Evolutionary conservation across 1,139 yeast genomes (phyloP).

Genomic region (Yamadazyma kanchanaburiensis): DNA sequence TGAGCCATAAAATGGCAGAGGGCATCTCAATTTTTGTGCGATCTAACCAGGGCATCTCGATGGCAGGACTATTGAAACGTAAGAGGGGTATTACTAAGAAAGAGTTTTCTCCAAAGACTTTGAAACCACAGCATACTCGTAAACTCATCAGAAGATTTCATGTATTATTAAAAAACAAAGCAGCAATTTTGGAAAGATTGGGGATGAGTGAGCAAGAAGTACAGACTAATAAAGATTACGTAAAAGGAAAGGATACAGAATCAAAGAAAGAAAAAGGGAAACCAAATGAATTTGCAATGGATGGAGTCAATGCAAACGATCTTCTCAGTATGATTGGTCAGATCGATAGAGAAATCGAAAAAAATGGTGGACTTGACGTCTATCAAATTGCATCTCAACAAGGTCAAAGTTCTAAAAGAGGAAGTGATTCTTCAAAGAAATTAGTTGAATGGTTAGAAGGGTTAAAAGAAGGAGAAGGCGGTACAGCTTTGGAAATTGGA

Average conservation of each 20-base stretch:
- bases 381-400: conserved; percentile 87
- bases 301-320: conserved; percentile 15
- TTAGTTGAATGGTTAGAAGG: conserved; percentile 63
- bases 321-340: conserved; percentile 38
- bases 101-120: conserved; percentile 21
- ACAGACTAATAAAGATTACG: background rate
- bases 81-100: conserved; percentile 17
- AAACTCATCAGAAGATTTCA: conserved; percentile 69
- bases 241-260: conserved; percentile 2
- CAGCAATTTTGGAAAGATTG: conserved; percentile 30
- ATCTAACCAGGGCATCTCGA: background rate
- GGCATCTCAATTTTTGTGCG: no score
- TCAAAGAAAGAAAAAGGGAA: conserved; percentile 20
- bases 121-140: conserved; percentile 68
- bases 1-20: conserved; percentile 1
- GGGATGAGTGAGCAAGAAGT: conserved; percentile 13
- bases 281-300: conserved; percentile 11
- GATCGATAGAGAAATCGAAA: conserved; percentile 57
- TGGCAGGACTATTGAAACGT: conserved; percentile 1
- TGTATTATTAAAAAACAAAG: conserved; percentile 51
- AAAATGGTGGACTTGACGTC: conserved; percentile 65
- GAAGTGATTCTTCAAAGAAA: conserved; percentile 86
- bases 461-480: background rate
- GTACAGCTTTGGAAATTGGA: conserved; percentile 75
- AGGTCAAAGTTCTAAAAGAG: conserved; percentile 75